Conservation (phyloP, 129 eudicot species). For the Pseudognaphalium luteoalbum region DNA sequence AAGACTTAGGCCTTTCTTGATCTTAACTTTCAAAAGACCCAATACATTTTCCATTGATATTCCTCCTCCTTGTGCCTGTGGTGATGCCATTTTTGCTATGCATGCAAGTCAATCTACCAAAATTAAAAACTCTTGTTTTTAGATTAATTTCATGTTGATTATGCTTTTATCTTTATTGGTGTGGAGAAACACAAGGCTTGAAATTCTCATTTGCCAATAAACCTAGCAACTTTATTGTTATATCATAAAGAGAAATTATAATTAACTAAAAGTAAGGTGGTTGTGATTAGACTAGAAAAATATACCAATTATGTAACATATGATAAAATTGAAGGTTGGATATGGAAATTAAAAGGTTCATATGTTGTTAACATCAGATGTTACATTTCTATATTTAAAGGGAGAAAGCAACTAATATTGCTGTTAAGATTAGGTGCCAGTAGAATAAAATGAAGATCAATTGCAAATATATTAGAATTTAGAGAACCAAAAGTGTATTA, state of each 20-base stretch:
- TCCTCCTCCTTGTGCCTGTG: constrained; percentile 6
- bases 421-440: too few species aligned
- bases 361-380: too few species aligned
- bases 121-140: background rate
- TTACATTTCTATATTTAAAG: background rate
- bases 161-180: constrained; percentile 2
- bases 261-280: too few species aligned
- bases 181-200: constrained; percentile 29
- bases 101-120: constrained; percentile 4
- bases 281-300: too few species aligned
- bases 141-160: constrained; percentile 11
- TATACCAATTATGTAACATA: too few species aligned
- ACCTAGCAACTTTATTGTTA: background rate
- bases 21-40: constrained; percentile 63
- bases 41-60: constrained; percentile 39
- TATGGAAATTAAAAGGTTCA: too few species aligned
- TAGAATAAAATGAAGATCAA: too few species aligned
- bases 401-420: background rate
- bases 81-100: constrained; percentile 20
- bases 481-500: too few species aligned
- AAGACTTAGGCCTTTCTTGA: constrained; percentile 61
- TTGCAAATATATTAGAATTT: too few species aligned
- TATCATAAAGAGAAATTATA: too few species aligned
- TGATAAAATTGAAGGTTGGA: too few species aligned
- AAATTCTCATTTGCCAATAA: constrained; percentile 28